Evolutionary conservation across 257 asterid species (phyloP), one percentile per base, ranked within the genome.

Genomic region (Jacaranda copaia): DNA sequence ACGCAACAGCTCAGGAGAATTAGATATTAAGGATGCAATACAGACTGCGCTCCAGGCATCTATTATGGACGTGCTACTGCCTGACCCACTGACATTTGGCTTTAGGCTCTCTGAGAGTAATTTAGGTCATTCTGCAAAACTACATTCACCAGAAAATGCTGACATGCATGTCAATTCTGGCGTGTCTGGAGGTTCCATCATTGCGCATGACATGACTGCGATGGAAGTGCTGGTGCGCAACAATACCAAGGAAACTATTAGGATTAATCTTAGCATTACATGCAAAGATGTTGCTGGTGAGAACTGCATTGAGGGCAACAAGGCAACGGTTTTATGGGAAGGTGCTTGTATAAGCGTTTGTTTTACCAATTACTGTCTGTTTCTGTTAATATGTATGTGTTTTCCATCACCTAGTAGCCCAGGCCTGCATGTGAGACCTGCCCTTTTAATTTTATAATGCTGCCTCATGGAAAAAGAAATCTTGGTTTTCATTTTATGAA

Each of bases 271-370:
- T 32, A 88, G 90, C 84, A 79, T 96, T 79, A 82, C 88, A 70
- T 96, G 99, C 88, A 93, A 90, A 86, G 98, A 96, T 79, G 98
- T 96, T 79, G 99, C 99, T 68, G 98, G 97, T 65, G 91, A 93
- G 82, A 96, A 96, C 92, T 96, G 99, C 82, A 83, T 87, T 3
- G 96, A 96, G 74, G 95, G 97, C 3, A 92, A 90, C 81, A 91
- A 87, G 76, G 98, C 97, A 36, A 93, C 98, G 3, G 98, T 93
- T 79, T 81, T 96, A 70, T 96, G 99, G 99, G 97, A 96, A 91
- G 99, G 99, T 96, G 69, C 70, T 72, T 66, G 55, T 83, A 76
- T 53, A 67, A 72, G 57, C 42, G 46, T 79, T 49, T 75, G 7
- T 48, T 43, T 38, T 72, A 45, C 25, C 10, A 3, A 51, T 25